Evolutionary conservation across 2,329 filamentous ascomycete species (phyloP), one percentile per base, ranked within the genome.

Genomic region (Penicillium janthinellum): DNA sequence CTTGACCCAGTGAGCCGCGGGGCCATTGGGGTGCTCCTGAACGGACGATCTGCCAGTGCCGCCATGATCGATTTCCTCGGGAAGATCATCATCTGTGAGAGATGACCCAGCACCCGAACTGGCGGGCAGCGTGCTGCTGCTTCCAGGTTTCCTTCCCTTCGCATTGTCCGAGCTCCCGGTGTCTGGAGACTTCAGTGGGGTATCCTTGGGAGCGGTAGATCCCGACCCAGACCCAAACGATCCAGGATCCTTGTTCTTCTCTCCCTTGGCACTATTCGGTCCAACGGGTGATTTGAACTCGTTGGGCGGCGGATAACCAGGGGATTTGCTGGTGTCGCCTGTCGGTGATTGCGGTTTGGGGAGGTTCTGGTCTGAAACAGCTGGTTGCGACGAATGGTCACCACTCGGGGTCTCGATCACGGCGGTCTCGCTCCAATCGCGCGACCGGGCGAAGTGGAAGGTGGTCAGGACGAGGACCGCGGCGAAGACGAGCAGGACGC

Each of bases 1-100:
- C 73, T 89, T 91, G 57, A 79, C 78, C 94, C 94, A 98, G 69
- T 92, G 88, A 34, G 87, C 70, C 20, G 72, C 64, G 22, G 65
- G 67, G 8, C 64, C 61, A 49, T 64, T 34, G 31, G 67, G 64
- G 52, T 59, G 57, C 44, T 71, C 61, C 15, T 55, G 52, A 48
- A 77, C 65, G 11, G 75, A 71, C 37, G 74, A 56, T 57, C 72
- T 68, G 41, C 73, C 77, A 48, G 76, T 63, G 20, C 73, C 77
- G 22, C 71, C 69, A 48, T 69, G 61, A 34, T 65, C 72, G 47
- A 73, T 68, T 28, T 72, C 68, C 54, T 67, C 62, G n/a, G 34
- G 25, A 4, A 41, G n/a, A 17, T 22, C 17, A 22, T 49, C 37
- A 2, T 28, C 42, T 42, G 34, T 35, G 22, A 42, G 42, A n/a